Percentiles rank a stretch among this genome's conserved stretches.
These are phyloP conservation scores for Aureobasidium sp. DNA, from an alignment of 2,329 filamentous ascomycete species.

Conservation along the genomic window DNA sequence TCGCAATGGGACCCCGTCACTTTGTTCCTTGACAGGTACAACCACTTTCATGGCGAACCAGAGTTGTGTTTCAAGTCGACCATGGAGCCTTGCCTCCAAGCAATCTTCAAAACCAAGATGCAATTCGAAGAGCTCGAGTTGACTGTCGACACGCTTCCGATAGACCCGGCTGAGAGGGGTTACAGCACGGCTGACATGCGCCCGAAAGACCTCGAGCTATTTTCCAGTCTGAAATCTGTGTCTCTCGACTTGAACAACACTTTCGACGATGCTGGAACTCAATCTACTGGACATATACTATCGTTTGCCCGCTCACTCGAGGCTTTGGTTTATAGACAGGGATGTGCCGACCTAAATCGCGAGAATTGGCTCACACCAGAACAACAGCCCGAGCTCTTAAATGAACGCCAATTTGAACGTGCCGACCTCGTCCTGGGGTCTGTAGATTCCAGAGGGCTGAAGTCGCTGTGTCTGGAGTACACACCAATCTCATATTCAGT, in stretches of 20 bases:
- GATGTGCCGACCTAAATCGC: not conserved
- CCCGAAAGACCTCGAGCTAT: not conserved
- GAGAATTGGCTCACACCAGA: not conserved
- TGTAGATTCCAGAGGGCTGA: not conserved
- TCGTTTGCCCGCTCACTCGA: not conserved
- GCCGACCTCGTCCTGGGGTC: not conserved
- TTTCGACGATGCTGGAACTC: not conserved
- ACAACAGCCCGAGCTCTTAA: not conserved
- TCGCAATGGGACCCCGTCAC: not conserved
- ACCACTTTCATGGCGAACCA: not conserved
- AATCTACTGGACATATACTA: not conserved
- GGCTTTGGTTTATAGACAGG: not conserved
- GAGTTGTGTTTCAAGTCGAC: conserved; percentile 2
- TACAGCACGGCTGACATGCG: not conserved
- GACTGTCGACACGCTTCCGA: not conserved
- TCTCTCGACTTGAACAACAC: not conserved
- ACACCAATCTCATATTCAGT: not conserved
- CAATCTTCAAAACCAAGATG: not conserved
- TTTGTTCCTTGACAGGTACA: not conserved
- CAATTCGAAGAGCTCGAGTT: not conserved
- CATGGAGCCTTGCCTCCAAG: not conserved
- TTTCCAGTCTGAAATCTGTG: not conserved
- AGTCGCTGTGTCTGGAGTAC: not conserved
- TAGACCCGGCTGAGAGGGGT: not conserved
- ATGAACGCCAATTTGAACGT: not conserved